A percentile compares a stretch with the other conserved stretches of the same genome.
Evolutionary conservation across 495 filamentous ascomycete species (phyloP).

Genomic region (Podospora comata): DNA sequence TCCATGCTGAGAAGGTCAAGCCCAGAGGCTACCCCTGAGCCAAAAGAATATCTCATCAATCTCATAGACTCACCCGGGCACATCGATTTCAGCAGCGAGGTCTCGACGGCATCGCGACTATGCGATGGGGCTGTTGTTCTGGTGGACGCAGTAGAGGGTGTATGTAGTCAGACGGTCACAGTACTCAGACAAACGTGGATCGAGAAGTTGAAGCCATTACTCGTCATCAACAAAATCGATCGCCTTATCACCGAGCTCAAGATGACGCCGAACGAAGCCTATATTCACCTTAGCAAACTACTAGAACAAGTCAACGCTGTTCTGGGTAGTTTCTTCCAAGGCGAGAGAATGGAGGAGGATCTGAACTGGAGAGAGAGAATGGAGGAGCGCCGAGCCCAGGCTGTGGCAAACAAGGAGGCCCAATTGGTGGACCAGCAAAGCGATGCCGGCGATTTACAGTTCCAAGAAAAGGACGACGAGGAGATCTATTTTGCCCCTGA

Average conservation of each 20-base stretch:
- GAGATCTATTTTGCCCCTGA: conserved; percentile 98
- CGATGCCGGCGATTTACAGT: conserved; percentile 60
- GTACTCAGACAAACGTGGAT: conserved; percentile 94
- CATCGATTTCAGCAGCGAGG: conserved; percentile 98
- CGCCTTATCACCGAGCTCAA: conserved; percentile 87
- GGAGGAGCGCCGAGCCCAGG: conserved; percentile 69
- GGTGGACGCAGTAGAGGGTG: conserved; percentile 97
- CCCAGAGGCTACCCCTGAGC: conserved; percentile 63
- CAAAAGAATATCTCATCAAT: conserved; percentile 93
- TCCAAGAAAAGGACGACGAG: conserved; percentile 91
- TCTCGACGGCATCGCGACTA: conserved; percentile 89
- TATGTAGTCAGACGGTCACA: conserved; percentile 97
- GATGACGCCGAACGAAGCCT: conserved; percentile 87
- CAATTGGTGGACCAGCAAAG: conserved; percentile 48
- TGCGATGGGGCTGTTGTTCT: conserved; percentile 94
- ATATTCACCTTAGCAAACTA: conserved; percentile 82
- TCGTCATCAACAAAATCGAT: conserved; percentile 99
- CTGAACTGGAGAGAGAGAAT: conserved; percentile 92
- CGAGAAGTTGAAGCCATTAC: conserved; percentile 88
- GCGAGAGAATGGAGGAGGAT: conserved; percentile 98
- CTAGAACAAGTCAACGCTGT: conserved; percentile 97
- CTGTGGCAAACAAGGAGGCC: conserved; percentile 48
- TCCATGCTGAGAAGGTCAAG: conserved; percentile 70
- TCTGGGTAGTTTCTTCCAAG: conserved; percentile 95
- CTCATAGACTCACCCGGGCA: conserved; percentile 97